A percentile compares a stretch with the other conserved stretches of the same genome.
These are phyloP conservation scores for Coniosporium tulheliwenetii DNA, from an alignment of 2,329 filamentous ascomycete genomes.

Conservation along the genomic window DNA sequence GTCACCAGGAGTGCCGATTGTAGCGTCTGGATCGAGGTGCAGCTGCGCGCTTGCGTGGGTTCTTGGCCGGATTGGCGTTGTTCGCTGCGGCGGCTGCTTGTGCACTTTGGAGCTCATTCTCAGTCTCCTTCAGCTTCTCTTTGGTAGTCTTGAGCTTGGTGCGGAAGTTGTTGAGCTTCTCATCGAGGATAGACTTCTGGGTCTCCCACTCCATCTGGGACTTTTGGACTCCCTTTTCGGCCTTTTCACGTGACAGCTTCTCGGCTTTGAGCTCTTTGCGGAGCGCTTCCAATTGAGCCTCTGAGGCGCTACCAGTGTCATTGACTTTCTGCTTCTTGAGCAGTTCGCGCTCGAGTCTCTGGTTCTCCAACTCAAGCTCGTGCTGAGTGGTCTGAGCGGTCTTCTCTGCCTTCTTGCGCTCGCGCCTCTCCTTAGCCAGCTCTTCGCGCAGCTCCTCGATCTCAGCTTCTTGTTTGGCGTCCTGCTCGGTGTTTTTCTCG, in stretches of 20 bases:
- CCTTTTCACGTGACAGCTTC: constrained; percentile 34
- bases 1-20: constrained; percentile 32
- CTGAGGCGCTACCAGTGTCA: constrained; percentile 24
- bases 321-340: constrained; percentile 23
- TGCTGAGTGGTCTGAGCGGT: constrained; percentile 15
- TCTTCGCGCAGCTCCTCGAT: constrained; percentile 30
- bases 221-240: constrained; percentile 37
- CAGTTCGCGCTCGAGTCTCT: constrained; percentile 10
- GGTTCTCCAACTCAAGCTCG: constrained; percentile 17
- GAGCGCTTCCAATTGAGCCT: constrained; percentile 29
- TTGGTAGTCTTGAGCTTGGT: constrained; percentile 55
- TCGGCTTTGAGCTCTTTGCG: constrained; percentile 34
- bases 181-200: constrained; percentile 50
- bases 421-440: constrained; percentile 27
- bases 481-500: constrained; percentile 29
- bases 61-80: constrained; percentile 15
- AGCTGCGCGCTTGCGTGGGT: constrained; percentile 23
- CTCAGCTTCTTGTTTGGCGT: constrained; percentile 24
- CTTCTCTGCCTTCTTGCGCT: constrained; percentile 24
- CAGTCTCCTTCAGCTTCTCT: constrained; percentile 54
- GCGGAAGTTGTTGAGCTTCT: constrained; percentile 53
- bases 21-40: constrained; percentile 29
- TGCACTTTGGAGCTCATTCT: constrained; percentile 30
- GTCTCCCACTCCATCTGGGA: constrained; percentile 44
- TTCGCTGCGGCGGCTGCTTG: constrained; percentile 17